Conservation (phyloP, 495 filamentous ascomycete genomes). For the Bacidia gigantensis region DNA sequence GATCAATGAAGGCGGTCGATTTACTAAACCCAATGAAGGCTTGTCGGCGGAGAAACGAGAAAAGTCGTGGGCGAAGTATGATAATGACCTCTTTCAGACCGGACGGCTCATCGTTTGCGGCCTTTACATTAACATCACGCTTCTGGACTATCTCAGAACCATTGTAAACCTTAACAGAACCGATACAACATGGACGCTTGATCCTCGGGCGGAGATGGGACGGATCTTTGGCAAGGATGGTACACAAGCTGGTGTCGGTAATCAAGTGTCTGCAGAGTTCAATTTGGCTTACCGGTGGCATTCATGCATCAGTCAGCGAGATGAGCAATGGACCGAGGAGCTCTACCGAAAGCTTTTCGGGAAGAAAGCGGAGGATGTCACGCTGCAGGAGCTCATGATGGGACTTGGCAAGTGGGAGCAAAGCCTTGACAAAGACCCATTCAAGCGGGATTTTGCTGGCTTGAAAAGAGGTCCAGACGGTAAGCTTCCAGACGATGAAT, state of each 20-base stretch:
- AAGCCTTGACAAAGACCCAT: constrained; percentile 35
- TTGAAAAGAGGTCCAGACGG: constrained; percentile 42
- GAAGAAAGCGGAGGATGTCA: constrained; percentile 37
- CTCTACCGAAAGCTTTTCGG: constrained; percentile 41
- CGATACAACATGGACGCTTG: constrained; percentile 67
- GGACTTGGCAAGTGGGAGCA: constrained; percentile 39
- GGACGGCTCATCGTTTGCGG: constrained; percentile 66
- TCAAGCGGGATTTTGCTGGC: constrained; percentile 43
- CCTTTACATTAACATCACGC: constrained; percentile 71
- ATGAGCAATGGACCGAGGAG: constrained; percentile 52
- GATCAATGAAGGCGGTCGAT: constrained; percentile 62
- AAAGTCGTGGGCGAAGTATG: constrained; percentile 57
- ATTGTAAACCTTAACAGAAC: constrained; percentile 71
- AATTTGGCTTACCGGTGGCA: constrained; percentile 65
- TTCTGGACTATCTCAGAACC: constrained; percentile 72
- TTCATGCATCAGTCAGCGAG: constrained; percentile 44
- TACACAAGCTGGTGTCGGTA: constrained; percentile 52
- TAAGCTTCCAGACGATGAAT: constrained; percentile 45
- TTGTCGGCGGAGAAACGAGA: constrained; percentile 35
- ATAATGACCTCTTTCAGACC: constrained; percentile 77
- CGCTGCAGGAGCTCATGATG: constrained; percentile 36
- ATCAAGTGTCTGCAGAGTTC: constrained; percentile 60
- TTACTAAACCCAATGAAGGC: constrained; percentile 41
- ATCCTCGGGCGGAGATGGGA: constrained; percentile 40
- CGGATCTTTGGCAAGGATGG: constrained; percentile 36